These are phyloP conservation scores for Isochrysis galbana DNA, from an alignment of 78 protist genomes.

Conservation along the genomic window DNA sequence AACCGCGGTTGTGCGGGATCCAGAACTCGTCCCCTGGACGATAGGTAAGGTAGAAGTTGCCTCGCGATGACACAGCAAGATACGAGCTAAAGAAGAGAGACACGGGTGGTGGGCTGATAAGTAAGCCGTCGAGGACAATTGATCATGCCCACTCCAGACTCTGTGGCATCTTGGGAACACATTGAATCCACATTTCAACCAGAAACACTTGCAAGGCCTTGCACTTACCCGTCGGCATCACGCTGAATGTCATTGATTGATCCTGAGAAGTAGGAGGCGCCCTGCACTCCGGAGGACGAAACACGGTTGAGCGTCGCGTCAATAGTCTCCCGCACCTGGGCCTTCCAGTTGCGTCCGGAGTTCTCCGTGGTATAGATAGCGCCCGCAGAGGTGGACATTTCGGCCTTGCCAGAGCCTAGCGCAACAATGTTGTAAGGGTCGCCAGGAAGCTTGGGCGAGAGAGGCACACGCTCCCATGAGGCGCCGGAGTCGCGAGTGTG, in stretches of 20 bases:
- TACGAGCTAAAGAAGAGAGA: too few species aligned
- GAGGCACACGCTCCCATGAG: constrained; percentile 31
- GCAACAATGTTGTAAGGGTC: not conserved
- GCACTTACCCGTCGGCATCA: not conserved
- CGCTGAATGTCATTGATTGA: not conserved
- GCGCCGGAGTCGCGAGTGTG: constrained; percentile 6
- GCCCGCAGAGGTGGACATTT: constrained; percentile 6
- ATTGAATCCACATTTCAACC: too few species aligned
- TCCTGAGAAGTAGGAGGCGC: constrained; percentile 33
- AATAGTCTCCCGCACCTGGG: constrained; percentile 26
- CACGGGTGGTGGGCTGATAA: too few species aligned
- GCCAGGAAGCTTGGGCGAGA: constrained; percentile 38
- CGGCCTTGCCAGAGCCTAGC: constrained; percentile 33
- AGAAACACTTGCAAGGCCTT: too few species aligned
- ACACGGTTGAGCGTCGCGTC: constrained; percentile 38
- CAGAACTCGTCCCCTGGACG: constrained; percentile 4
- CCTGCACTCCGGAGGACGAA: constrained; percentile 31
- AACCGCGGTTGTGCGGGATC: constrained; percentile 28
- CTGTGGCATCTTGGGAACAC: too few species aligned
- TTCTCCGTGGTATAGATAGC: constrained; percentile 6
- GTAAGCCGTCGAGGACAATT: too few species aligned
- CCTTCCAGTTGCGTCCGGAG: constrained; percentile 29
- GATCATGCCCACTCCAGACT: too few species aligned
- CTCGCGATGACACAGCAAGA: constrained; percentile 12
- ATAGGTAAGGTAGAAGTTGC: constrained; percentile 28